A percentile compares a stretch with the other conserved stretches of the same genome.
Conservation (phyloP, 1,139 yeast species). For the Blastobotrys aristatus region DNA sequence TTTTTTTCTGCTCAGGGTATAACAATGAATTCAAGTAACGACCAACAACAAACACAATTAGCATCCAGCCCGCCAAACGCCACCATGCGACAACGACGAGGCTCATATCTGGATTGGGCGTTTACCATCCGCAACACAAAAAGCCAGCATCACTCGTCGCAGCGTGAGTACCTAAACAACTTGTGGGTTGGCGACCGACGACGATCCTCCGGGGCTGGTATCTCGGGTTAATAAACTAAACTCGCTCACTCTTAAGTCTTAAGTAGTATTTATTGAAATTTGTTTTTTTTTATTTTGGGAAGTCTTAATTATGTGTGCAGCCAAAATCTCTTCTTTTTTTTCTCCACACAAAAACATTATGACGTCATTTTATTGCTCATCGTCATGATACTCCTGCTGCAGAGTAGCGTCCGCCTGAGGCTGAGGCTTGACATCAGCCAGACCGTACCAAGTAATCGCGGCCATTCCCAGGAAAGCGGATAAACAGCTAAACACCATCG, state of each 20-base stretch:
- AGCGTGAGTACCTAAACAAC: slow-evolving; percentile 8
- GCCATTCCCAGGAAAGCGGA: slow-evolving; percentile 76
- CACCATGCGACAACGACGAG: slow-evolving; percentile 8
- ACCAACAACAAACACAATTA: background rate
- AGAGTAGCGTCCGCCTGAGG: too few relatives aligned
- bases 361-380: too few relatives aligned
- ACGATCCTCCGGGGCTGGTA: slow-evolving; percentile 10
- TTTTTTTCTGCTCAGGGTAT: background rate
- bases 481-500: slow-evolving; percentile 72
- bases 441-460: slow-evolving; percentile 75
- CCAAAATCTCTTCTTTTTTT: background rate
- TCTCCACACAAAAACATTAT: background rate
- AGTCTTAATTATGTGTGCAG: background rate
- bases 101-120: slow-evolving; percentile 10
- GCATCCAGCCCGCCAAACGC: slow-evolving; percentile 2
- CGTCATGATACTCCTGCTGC: slow-evolving; percentile 16
- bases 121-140: slow-evolving; percentile 6
- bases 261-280: background rate
- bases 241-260: background rate
- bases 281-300: background rate
- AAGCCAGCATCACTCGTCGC: slow-evolving; percentile 1
- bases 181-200: slow-evolving; percentile 13
- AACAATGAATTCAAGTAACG: background rate
- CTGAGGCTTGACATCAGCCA: slow-evolving; percentile 49
- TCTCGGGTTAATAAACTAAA: slow-evolving; percentile 3